phyloP scores from a whole-genome alignment of 345 rosid species.

The Odontarrhena argentea region DNA sequence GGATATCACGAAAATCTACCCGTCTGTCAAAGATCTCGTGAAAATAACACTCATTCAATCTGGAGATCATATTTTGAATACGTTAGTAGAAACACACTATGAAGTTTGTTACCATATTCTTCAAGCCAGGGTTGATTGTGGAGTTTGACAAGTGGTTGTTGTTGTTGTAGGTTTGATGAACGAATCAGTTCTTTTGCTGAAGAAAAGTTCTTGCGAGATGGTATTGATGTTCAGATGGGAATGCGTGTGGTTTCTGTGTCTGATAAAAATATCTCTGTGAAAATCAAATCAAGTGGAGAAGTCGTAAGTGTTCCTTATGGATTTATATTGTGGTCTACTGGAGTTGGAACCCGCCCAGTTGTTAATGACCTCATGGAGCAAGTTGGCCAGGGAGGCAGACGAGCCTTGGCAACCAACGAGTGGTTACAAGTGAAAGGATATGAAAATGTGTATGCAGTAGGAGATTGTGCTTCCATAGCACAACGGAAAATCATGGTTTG shows the following conservation, averaged over 20 bases:
- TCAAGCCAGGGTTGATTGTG: background rate
- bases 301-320: conserved; percentile 71
- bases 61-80: conserved; percentile 92
- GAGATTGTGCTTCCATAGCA: conserved; percentile 91
- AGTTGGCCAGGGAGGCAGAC: conserved; percentile 82
- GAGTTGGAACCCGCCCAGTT: conserved; percentile 78
- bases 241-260: conserved; percentile 77
- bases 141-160: conserved; percentile 15
- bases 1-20: conserved; percentile 73
- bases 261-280: conserved; percentile 69
- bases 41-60: conserved; percentile 82
- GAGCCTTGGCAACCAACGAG: conserved; percentile 75
- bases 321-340: conserved; percentile 92
- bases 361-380: conserved; percentile 84
- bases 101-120: background rate
- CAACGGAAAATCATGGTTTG: conserved; percentile 88
- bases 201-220: conserved; percentile 74
- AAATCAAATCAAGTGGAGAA: conserved; percentile 66
- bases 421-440: conserved; percentile 89
- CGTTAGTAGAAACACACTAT: conserved; percentile 46
- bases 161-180: conserved; percentile 70
- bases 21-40: conserved; percentile 67
- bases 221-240: conserved; percentile 81
- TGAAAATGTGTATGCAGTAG: conserved; percentile 80
- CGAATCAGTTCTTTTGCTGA: conserved; percentile 94